These are phyloP conservation scores for Pleurotus citrinopileatus DNA, from an alignment of 768 basidiomycete species.

Conservation along the genomic window DNA sequence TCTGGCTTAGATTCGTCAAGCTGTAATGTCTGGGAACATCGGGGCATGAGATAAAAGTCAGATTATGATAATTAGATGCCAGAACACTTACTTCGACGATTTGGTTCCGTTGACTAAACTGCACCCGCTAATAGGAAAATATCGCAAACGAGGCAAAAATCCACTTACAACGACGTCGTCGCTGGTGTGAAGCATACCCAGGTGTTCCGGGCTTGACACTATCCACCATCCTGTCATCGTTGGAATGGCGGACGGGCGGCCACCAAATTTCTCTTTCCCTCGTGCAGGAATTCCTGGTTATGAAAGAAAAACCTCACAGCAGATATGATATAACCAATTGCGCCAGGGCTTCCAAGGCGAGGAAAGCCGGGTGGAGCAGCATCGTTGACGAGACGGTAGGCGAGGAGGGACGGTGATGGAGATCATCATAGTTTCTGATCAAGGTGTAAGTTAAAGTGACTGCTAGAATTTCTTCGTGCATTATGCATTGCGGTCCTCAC, in stretches of 20 bases:
- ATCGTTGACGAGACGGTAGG: background rate
- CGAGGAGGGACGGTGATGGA: background rate
- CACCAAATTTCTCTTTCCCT: conserved; percentile 15
- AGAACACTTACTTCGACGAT: conserved; percentile 1
- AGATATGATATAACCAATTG: conserved; percentile 16
- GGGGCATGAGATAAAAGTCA: background rate
- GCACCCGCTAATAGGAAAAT: background rate
- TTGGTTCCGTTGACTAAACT: conserved; percentile 8
- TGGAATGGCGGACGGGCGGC: conserved; percentile 16
- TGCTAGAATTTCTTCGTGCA: too few relatives aligned
- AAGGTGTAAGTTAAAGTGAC: too few relatives aligned
- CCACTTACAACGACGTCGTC: conserved; percentile 16
- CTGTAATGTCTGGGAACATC: background rate
- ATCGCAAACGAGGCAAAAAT: background rate
- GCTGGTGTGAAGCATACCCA: conserved; percentile 13
- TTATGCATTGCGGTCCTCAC: too few relatives aligned
- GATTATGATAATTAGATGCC: background rate
- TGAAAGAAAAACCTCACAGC: conserved; percentile 12
- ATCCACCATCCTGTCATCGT: conserved; percentile 15
- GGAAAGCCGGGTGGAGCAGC: conserved; percentile 1
- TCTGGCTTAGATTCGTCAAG: background rate
- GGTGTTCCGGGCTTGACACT: conserved; percentile 14
- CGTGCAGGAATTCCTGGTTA: conserved; percentile 13
- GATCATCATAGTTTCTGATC: too few relatives aligned
- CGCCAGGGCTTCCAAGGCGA: conserved; percentile 15